Percentiles rank a stretch among this genome's conserved stretches.
phyloP scores from a whole-genome alignment of 768 basidiomycete species.

The Leccinum uliginosum region DNA sequence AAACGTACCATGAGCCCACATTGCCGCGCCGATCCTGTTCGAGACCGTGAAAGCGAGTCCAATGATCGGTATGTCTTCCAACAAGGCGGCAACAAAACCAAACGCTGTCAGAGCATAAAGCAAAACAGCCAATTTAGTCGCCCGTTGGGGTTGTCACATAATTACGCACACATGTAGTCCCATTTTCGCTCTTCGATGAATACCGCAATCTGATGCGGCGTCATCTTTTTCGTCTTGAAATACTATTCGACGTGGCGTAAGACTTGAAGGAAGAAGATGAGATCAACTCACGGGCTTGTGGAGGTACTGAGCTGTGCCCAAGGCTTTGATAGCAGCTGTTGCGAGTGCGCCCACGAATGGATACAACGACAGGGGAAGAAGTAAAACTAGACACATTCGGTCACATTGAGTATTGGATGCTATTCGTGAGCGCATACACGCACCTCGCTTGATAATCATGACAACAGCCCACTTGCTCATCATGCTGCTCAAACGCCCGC shows the following conservation, averaged over 20 bases:
- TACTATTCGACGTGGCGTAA: conserved; percentile 45
- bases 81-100: conserved; percentile 77
- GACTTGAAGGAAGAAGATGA: not conserved
- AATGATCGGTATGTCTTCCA: conserved; percentile 78
- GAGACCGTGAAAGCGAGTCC: conserved; percentile 82
- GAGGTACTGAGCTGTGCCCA: conserved; percentile 62
- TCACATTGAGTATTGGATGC: not conserved
- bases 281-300: conserved; percentile 55
- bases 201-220: conserved; percentile 55
- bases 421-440: not conserved
- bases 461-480: conserved; percentile 16
- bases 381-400: conserved; percentile 37
- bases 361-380: conserved; percentile 61
- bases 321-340: conserved; percentile 60
- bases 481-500: conserved; percentile 11
- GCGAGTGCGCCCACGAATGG: conserved; percentile 64
- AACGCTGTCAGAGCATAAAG: conserved; percentile 48
- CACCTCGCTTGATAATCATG: conserved; percentile 22
- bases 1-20: conserved; percentile 83
- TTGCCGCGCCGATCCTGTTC: conserved; percentile 87
- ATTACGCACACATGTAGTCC: conserved; percentile 68
- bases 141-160: not conserved
- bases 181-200: conserved; percentile 90
- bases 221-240: conserved; percentile 83
- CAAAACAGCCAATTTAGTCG: not conserved